Evolutionary conservation across 257 asterid genomes (phyloP), one percentile per base, ranked within the genome.

Genomic region (Solanum microdontum): DNA sequence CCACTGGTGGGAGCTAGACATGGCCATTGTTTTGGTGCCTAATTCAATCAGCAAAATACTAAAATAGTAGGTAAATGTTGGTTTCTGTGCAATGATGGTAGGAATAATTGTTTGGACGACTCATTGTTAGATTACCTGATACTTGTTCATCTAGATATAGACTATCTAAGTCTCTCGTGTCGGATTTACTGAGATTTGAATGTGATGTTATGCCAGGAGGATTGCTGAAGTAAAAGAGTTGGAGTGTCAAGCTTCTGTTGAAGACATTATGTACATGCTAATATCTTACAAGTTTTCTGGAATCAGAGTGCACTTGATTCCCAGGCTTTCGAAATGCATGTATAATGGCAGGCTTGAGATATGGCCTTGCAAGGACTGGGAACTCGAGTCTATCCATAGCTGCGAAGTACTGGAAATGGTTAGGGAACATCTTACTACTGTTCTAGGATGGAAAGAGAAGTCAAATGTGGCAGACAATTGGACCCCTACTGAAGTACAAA

Each of bases 341-440:
- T 95, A 85, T 28, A 91, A 93, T 43, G 93, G 93, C 58, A 88
- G 99, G 86, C 92, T 97, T 0, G 99, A 97, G 92, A 93, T 97
- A 45, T 88, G 90, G 86, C 98, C 99, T 40, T 91, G 98, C 2
- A 94, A 91, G 92, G 98, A 94, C 84, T 95, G 98, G 96, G 98
- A 94, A 82, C 98, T 97, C 4, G 95, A 95, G 91, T 96, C 99
- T 4, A 92, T 97, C 62, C 97, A 97, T 86, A 90, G 92, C 89
- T 66, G 73, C 5, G 98, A 96, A 90, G 96, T 84, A 51, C 89
- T 95, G 64, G 94, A 96, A 80, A 91, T 97, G 95, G 94, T 97
- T 82, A 92, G 90, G 89, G 97, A 94, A 23, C 99, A 97, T 88
- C 86, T 95, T 24, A 92, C 88, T 5, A 87, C 92, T 36, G 88